Evolutionary conservation across 306 rosid species (phyloP), one percentile per base, ranked within the genome.

Genomic region (Trichosanthes truncata): DNA sequence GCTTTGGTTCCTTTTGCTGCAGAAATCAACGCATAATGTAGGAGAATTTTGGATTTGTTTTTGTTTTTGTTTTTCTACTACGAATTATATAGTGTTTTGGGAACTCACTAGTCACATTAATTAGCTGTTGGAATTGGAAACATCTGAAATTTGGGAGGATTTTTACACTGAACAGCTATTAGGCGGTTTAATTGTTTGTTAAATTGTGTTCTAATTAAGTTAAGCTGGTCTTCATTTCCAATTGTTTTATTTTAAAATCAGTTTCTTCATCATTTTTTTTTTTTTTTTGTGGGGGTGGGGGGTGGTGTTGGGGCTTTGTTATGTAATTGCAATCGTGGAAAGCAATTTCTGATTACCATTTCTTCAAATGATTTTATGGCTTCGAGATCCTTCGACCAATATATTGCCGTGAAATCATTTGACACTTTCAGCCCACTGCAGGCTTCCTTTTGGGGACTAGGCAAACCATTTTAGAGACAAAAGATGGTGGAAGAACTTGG

Each of bases 391-490:
- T 71, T 71, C 18, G 14, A 5, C 59, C 38, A 72, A 25, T 7
- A 72, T 46, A 46, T 46, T 74, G 25, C 78, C 31, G 23, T n/a
- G n/a, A 38, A 20, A 69, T 23, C n/a, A 77, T 62, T 80, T 78
- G 48, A 71, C 71, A 6, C 68, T 23, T 75, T 20, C 63, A 51
- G 56, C 45, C 71, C 76, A 25, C 77, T 76, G 79, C 84, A 94
- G 98, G 98, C 36, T 94, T 94, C 86, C 93, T 92, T 38, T 63
- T 92, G 84, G 97, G 97, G 48, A 92, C 97, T 11, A 88, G 98
- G 79, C 97, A 95, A 76, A 92, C 98, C 7, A 78, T 95, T 80
- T 20, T 95, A 87, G 98, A 95, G 93, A 95, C 98, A 1, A 95
- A 90, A 82, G 93, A 95, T 79, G 98, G 97, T 38, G 98, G 98